Base-by-base conservation (phyloP, 2,329 filamentous ascomycete genomes). In the Achaetomium macrosporum region DNA sequence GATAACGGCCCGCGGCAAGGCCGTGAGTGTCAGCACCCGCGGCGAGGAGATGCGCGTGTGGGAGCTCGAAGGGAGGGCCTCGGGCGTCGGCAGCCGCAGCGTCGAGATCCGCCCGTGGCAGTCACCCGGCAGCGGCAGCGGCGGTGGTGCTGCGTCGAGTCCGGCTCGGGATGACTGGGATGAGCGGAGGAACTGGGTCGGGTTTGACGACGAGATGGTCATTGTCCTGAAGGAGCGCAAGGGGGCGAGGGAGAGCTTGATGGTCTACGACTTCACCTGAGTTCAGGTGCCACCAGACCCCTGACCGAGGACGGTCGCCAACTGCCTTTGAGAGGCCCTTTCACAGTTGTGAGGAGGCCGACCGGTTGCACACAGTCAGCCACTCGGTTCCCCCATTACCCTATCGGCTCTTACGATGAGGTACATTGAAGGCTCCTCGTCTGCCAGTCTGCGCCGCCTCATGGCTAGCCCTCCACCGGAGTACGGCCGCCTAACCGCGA, bases 161-260 rank as follows among this genome's bases (percentile, higher is more conserved):
- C 33, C n/a, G n/a, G 30, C 33, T 7, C 15, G n/a, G 17, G 16
- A 39, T 13, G 50, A 65, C 20, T 72, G 71, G 66, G 73, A 78
- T 35, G 75, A 76, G 53, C 68, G 70, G 45, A 71, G 75, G 54
- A 79, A 79, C 47, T 92, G 87, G 81, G 83, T 96, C 9, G 89
- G 88, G 0, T 96, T 96, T 63, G 90, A 96, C 63, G 89, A 95
- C 41, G 88, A 95, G 68, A 90, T 90, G 71, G 87, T 96, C n/a
- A 84, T 95, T 56, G 82, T 96, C 40, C 74, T 95, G 47, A 85
- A 88, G 59, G 87, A 92, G 69, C 79, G 81, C 58, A 48, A 41
- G 25, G 73, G 79, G 25, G 87, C 87, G 1, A 77, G 78, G 37
- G 87, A 92, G 65, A 83, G 85, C 56, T 69, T 96, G 57, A 79